Base-by-base conservation (phyloP, 495 filamentous ascomycete species). In the Lindgomyces ingoldianus region DNA sequence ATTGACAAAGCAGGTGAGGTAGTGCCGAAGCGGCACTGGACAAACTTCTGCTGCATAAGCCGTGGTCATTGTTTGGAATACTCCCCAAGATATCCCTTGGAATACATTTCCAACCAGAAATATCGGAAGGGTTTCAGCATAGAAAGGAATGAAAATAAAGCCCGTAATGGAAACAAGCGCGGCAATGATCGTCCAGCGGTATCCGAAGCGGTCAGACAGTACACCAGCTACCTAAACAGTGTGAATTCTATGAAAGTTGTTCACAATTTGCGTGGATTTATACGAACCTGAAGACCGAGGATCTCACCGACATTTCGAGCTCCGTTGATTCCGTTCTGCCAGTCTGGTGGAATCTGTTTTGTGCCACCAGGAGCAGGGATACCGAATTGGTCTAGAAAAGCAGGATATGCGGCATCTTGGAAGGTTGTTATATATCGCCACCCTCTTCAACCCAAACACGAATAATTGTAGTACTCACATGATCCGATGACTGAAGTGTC, bases 1-100 rank as follows among this genome's bases (percentile, higher is more conserved):
- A 74, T 91, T 91, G 74, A 91, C 86, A 57, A 89, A 91, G 24
- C 26, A 39, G 8, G 89, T 91, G 54, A 91, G 71, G 70, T 90
- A 91, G 21, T 83, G 83, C 25, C 89, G 82, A 59, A 93, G 79
- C 16, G 83, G 81, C 1, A 90, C 83, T 2, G 89, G 89, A 67
- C 86, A 89, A 36, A 91, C 87, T 67, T 93, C 90, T 45, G 87
- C 89, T 27, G 89, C 90, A 62, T 91, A 93, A 0, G 89, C 90
- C 72, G 89, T 87, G 48, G 87, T 88, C 26, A 88, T 73, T 1
- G 89, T 91, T 74, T 90, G 87, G 74, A 91, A 90, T 24, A 91
- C 84, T 59, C 89, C 89, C 89, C 88, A 91, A 29, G 87, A 85
- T 62, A 91, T 84, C 68, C 89, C 89, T 59, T 85, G 87, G 8